phyloP scores from a whole-genome alignment of 352 stramenopile species.

The Elongisporangium senticosum region DNA sequence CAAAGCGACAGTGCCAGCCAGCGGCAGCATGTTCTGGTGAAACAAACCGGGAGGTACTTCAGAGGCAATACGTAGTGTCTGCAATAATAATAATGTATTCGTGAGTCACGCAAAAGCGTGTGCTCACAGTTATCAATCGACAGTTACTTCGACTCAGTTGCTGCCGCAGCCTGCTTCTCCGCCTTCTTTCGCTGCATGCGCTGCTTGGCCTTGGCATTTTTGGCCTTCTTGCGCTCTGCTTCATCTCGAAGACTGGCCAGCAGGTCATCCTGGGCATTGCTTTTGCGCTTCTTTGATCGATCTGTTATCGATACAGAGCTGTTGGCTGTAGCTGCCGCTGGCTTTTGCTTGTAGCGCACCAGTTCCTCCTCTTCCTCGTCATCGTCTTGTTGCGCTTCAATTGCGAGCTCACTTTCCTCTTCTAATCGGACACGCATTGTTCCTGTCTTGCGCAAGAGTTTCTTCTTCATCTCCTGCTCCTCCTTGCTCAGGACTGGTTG shows the following conservation, averaged over 20 bases:
- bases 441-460: constrained; percentile 51
- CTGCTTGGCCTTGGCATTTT: constrained; percentile 74
- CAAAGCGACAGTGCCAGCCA: constrained; percentile 29
- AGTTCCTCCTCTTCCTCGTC: constrained; percentile 56
- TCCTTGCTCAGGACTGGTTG: constrained; percentile 35
- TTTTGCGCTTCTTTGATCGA: constrained; percentile 48
- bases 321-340: background rate
- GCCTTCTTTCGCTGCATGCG: constrained; percentile 76
- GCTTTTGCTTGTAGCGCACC: constrained; percentile 27
- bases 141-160: background rate
- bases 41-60: background rate
- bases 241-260: constrained; percentile 64
- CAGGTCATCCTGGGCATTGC: constrained; percentile 61
- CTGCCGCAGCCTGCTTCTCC: constrained; percentile 15
- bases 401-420: constrained; percentile 22
- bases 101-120: background rate
- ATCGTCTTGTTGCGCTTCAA: constrained; percentile 20
- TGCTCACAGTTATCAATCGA: background rate
- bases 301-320: background rate
- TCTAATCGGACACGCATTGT: constrained; percentile 20
- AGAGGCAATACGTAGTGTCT: background rate
- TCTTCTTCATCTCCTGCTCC: constrained; percentile 70
- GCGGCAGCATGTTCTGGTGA: constrained; percentile 52
- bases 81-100: background rate
- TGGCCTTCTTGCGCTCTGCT: constrained; percentile 54